Base-by-base conservation (phyloP, 805 yeast genomes). In the Pichia sporocuriosa region DNA sequence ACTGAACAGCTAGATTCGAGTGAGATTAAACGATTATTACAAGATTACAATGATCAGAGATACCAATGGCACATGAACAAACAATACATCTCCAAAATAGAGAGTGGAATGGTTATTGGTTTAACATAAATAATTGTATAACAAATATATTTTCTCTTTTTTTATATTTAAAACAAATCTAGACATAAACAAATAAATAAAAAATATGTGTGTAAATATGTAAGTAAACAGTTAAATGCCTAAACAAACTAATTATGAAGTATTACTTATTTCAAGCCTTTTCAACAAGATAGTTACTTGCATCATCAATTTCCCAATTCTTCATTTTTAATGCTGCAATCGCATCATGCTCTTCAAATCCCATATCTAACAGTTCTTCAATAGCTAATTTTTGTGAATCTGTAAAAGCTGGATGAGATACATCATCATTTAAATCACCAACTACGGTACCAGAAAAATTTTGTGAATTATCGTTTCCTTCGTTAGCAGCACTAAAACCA, bases 301-400 rank as follows among this genome's bases (percentile, higher is more conserved):
- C 96, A 42, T 80, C 80, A 49, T 81, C 88, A 42, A 88, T 62
- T 55, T 84, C 76, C 85, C 90, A 84, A 44, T 77, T 68, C 50
- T 81, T 79, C 55, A 66, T 70, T 51, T 76, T 69, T 42, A 89
- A 68, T 6, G 97, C 96, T 10, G 68, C 70, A 6, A 72, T 52
- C 1, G 90, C 87, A 39, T 78, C 80, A 0, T 69, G 67, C 48
- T 73, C 71, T 15, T 77, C 73, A 57, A 89, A 89, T 2, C 97
- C 97, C 96, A 89, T 89, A 27, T 89, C 88, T 19, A 79, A 77
- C 48, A 89, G 67, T 59, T 89, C 95, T 51, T 79, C 82, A 34
- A 87, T 68, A 1, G 90, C 84, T 43, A 73, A 55, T 3, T 54
- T 52, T 36, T 62, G 67, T 8, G 62, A 50, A 38, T 60, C 63